Evolutionary conservation across 129 eudicot species (phyloP), one percentile per base, ranked within the genome.

Genomic region (Centrapalus pauciflorus): DNA sequence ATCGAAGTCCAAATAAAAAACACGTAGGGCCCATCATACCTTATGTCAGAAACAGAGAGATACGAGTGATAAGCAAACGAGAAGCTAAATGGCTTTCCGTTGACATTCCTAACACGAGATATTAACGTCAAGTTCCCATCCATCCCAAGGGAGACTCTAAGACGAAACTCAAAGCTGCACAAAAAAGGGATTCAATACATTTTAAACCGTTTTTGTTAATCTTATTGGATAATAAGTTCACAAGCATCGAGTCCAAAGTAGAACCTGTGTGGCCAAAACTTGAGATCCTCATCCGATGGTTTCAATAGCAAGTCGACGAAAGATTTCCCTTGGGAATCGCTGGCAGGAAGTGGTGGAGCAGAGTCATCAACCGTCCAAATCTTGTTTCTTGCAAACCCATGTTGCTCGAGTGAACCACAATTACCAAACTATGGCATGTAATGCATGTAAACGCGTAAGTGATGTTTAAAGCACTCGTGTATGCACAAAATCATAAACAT

Each of bases 41-140:
- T 88, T 80, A 93, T 93, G 76, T 93, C 98, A 1, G 96, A 93
- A 35, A 93, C 95, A 63, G 95, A 80, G 54, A 93, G 76, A 65
- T 93, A 74, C 49, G 98, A 82, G 48, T 84, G 98, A 72, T 88
- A 93, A 17, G 83, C 96, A 64, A 93, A 86, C 8, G 95, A 85
- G 84, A 93, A 93, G 64, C 89, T 93, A 70, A 88, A 93, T 19
- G 95, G 92, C 79, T 93, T 93, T 57, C 89, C 90, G 21, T 93
- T 84, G 25, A 93, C 69, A 56, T 88, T 93, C 55, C 96, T 83
- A 48, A 93, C 77, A 43, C 96, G 98, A 12, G 98, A 93, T 77
- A 80, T 76, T 84, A 93, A 61, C 29, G 79, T 70, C 78, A 93
- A 67, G 72, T 83, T 84, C 52, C 98, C 96, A 46, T 86, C 96